These are phyloP conservation scores for Perilla frutescens DNA, from an alignment of 257 asterid genomes.

Conservation along the genomic window DNA sequence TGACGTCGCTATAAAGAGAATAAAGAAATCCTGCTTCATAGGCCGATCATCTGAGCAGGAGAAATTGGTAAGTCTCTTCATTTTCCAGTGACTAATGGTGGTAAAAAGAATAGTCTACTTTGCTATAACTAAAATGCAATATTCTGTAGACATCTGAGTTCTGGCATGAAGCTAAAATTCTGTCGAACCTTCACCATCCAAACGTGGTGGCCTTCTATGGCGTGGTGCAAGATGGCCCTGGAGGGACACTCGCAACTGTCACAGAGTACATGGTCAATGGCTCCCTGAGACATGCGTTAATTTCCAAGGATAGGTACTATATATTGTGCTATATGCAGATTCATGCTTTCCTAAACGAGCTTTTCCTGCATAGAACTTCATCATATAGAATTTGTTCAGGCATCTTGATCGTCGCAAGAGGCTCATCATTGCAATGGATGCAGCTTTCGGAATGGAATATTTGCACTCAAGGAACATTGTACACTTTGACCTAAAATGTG, in stretches of 20 bases:
- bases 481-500: constrained; percentile 93
- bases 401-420: constrained; percentile 95
- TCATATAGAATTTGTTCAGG: constrained; percentile 50
- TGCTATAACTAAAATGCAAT: constrained; percentile 9
- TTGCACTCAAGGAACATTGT: constrained; percentile 93
- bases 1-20: constrained; percentile 93
- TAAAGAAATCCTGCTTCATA: constrained; percentile 88
- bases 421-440: constrained; percentile 93
- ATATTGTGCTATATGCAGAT: not conserved
- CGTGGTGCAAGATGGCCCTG: constrained; percentile 95
- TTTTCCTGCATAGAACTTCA: constrained; percentile 9
- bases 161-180: constrained; percentile 95
- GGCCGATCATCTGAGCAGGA: constrained; percentile 91
- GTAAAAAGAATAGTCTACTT: not conserved
- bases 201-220: constrained; percentile 97
- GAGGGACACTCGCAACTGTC: constrained; percentile 94
- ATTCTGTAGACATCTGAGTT: constrained; percentile 68
- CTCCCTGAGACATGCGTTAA: constrained; percentile 81
- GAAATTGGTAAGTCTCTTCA: constrained; percentile 59
- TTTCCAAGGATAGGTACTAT: constrained; percentile 80
- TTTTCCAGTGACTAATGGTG: constrained; percentile 5
- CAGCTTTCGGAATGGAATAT: constrained; percentile 98
- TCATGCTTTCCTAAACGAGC: not conserved
- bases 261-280: constrained; percentile 95
- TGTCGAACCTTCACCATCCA: constrained; percentile 96